phyloP scores from a whole-genome alignment of 768 basidiomycete genomes.

The Hygrocybe punicea region DNA sequence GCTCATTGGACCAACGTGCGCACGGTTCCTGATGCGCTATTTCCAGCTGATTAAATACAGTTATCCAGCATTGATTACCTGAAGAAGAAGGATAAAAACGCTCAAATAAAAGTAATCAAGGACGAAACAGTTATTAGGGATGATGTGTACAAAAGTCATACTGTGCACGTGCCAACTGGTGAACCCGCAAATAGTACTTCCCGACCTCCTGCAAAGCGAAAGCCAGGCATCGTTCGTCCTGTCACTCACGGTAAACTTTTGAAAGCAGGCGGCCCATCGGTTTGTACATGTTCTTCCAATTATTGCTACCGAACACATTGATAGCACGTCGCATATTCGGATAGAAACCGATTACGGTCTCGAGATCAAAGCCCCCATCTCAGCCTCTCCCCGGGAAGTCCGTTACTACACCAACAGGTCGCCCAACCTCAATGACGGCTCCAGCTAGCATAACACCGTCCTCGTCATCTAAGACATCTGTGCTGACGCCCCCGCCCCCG shows the following conservation, averaged over 20 bases:
- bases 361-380: slow-evolving; percentile 57
- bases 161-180: slow-evolving; percentile 83
- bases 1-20: slow-evolving; percentile 74
- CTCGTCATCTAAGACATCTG: slow-evolving; percentile 37
- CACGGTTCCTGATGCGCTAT: slow-evolving; percentile 1
- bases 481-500: slow-evolving; percentile 42
- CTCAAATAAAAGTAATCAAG: slow-evolving; percentile 80
- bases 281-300: slow-evolving; percentile 23
- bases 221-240: slow-evolving; percentile 80
- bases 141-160: slow-evolving; percentile 91
- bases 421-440: slow-evolving; percentile 30
- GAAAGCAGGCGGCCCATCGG: slow-evolving; percentile 71
- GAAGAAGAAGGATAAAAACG: slow-evolving; percentile 97
- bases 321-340: slow-evolving; percentile 2
- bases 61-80: slow-evolving; percentile 70
- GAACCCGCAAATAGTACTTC: slow-evolving; percentile 81
- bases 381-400: slow-evolving; percentile 63
- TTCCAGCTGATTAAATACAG: neutral
- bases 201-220: slow-evolving; percentile 79
- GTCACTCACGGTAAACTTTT: slow-evolving; percentile 83
- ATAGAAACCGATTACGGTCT: slow-evolving; percentile 50
- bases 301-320: neutral
- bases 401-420: slow-evolving; percentile 36
- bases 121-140: slow-evolving; percentile 79
- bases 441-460: slow-evolving; percentile 29